phyloP scores from a whole-genome alignment of 768 basidiomycete species.

The Naganishia vishniacii region DNA sequence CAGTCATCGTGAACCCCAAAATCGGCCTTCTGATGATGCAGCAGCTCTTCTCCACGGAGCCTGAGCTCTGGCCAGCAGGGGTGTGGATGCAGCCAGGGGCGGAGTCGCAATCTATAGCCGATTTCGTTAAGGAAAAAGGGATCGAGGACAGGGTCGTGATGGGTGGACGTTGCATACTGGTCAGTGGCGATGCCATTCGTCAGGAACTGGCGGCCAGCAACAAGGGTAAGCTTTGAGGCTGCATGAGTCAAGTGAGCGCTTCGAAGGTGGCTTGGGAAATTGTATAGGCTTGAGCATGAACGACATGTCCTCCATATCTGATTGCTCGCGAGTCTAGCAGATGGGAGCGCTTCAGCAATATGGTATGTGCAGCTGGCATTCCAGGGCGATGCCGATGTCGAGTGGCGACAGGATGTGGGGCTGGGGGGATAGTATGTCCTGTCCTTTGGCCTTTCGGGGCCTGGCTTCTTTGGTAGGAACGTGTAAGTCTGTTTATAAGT shows the following conservation, averaged over 20 bases:
- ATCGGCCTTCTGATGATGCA: constrained; percentile 35
- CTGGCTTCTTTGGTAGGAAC: too few relatives aligned
- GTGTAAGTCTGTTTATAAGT: too few relatives aligned
- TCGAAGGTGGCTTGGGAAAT: not conserved
- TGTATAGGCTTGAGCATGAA: too few relatives aligned
- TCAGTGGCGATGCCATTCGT: constrained; percentile 58
- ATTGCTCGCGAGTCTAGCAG: too few relatives aligned
- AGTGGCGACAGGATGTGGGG: too few relatives aligned
- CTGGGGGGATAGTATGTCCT: too few relatives aligned
- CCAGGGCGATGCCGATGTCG: too few relatives aligned
- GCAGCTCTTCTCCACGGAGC: constrained; percentile 32
- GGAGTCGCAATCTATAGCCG: constrained; percentile 60
- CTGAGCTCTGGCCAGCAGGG: constrained; percentile 58
- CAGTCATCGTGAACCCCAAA: constrained; percentile 39
- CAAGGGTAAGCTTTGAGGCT: constrained; percentile 19
- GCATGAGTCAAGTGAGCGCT: not conserved
- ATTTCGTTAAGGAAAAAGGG: constrained; percentile 63
- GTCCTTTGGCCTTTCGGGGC: too few relatives aligned
- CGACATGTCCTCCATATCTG: too few relatives aligned
- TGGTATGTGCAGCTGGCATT: too few relatives aligned
- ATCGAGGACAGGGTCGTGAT: constrained; percentile 66
- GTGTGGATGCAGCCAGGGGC: constrained; percentile 90
- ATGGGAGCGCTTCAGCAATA: too few relatives aligned
- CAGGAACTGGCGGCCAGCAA: not conserved
- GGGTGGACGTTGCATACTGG: constrained; percentile 77